Percentiles rank a stretch among this genome's conserved stretches.
Evolutionary conservation across 2,329 filamentous ascomycete species (phyloP).

Genomic region (Celoporthe dispersa): DNA sequence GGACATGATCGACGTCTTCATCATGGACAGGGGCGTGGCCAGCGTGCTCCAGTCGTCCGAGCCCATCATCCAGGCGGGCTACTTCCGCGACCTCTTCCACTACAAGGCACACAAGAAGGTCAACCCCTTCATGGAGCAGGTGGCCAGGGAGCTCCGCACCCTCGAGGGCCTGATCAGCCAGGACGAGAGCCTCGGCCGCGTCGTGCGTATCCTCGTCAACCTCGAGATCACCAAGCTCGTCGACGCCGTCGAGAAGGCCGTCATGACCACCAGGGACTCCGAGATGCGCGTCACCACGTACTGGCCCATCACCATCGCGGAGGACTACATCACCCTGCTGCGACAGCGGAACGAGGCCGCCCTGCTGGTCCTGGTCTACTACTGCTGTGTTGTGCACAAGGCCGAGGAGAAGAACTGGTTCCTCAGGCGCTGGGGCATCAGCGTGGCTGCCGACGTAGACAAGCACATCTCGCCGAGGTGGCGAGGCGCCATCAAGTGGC

Average conservation of each 20-base stretch:
- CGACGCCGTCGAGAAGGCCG: constrained; percentile 27
- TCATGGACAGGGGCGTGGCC: constrained; percentile 39
- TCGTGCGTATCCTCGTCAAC: constrained; percentile 19
- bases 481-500: constrained; percentile 23
- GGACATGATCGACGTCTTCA: constrained; percentile 40
- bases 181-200: constrained; percentile 16
- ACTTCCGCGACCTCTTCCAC: constrained; percentile 33
- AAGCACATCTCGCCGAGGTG: constrained; percentile 20
- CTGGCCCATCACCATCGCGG: constrained; percentile 34
- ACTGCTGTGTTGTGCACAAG: constrained; percentile 33
- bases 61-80: constrained; percentile 31
- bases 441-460: constrained; percentile 13
- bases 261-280: constrained; percentile 28
- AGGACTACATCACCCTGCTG: constrained; percentile 33
- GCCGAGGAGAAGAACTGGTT: constrained; percentile 33
- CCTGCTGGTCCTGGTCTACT: constrained; percentile 33
- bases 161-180: constrained; percentile 12
- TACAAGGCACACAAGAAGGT: constrained; percentile 17
- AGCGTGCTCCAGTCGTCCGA: constrained; percentile 37
- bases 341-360: constrained; percentile 30
- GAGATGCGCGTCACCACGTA: constrained; percentile 33
- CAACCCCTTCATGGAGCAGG: constrained; percentile 21
- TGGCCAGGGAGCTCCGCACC: constrained; percentile 22
- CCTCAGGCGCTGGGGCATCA: constrained; percentile 24
- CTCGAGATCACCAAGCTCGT: constrained; percentile 27